Percentiles rank a stretch among this genome's conserved stretches.
phyloP scores from a whole-genome alignment of 106 monocot species.

The Cymbidium sinense region DNA sequence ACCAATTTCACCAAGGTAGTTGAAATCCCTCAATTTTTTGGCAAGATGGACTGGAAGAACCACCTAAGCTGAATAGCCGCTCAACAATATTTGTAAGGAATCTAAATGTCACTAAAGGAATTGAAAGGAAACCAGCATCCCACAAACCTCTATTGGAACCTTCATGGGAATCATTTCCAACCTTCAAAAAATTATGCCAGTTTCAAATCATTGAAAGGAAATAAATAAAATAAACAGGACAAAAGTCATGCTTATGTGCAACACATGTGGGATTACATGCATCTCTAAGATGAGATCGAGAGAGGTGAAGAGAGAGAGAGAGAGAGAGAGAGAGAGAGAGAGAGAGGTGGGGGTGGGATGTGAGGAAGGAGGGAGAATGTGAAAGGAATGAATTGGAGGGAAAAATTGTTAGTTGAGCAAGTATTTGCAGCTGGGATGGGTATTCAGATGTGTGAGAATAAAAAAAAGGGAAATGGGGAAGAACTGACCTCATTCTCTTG shows the following conservation, averaged over 20 bases:
- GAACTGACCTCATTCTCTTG: constrained; percentile 13
- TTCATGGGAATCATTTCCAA: constrained; percentile 22
- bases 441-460: not conserved
- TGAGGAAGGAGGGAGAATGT: not conserved
- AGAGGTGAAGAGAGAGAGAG: not conserved
- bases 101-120: constrained; percentile 29
- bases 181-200: constrained; percentile 1
- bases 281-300: not conserved
- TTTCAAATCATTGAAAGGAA: not conserved
- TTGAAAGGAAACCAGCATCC: constrained; percentile 25
- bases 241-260: not conserved
- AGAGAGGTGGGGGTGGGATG: too few species aligned
- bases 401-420: not conserved
- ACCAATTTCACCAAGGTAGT: constrained; percentile 17
- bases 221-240: not conserved
- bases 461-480: not conserved
- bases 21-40: constrained; percentile 3
- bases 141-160: constrained; percentile 22
- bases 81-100: constrained; percentile 42
- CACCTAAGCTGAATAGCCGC: constrained; percentile 29
- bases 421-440: not conserved
- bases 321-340: too few species aligned
- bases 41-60: constrained; percentile 13
- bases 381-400: not conserved
- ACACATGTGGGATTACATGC: not conserved